phyloP scores from a whole-genome alignment of 306 rosid species.

The Arachis stenosperma region DNA sequence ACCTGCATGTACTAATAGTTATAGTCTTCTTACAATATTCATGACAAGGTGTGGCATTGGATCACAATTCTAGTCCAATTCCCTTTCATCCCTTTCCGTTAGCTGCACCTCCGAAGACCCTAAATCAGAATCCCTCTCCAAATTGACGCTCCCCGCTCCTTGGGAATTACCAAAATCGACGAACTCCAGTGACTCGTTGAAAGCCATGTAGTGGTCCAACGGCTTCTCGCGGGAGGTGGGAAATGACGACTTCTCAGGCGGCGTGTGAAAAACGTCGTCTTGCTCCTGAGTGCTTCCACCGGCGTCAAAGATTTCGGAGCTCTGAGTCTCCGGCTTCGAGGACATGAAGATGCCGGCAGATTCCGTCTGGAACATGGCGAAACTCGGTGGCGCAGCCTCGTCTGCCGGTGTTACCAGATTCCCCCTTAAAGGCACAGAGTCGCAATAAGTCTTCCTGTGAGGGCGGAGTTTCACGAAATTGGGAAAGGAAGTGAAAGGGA shows the following conservation, averaged over 20 bases:
- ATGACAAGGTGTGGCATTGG: too few relatives aligned
- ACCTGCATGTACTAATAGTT: not conserved
- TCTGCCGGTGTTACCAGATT: not conserved
- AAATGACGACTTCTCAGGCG: constrained; percentile 46
- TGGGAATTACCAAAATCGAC: constrained; percentile 15
- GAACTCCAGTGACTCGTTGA: not conserved
- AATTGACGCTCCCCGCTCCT: constrained; percentile 25
- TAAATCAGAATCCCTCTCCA: not conserved
- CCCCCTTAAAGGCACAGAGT: not conserved
- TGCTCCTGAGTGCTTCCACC: not conserved
- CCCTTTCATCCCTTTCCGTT: too few relatives aligned
- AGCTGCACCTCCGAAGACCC: too few relatives aligned
- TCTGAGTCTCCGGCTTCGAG: constrained; percentile 43
- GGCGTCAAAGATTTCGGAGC: not conserved
- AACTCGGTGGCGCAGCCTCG: not conserved
- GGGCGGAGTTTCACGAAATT: not conserved
- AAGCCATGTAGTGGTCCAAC: not conserved
- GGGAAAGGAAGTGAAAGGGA: not conserved
- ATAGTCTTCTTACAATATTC: not conserved
- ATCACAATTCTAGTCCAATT: too few relatives aligned
- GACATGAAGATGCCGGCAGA: constrained; percentile 36
- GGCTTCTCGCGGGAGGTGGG: not conserved
- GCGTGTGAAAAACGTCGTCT: constrained; percentile 59
- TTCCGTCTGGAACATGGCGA: not conserved
- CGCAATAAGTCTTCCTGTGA: not conserved